Conservation (phyloP, 768 basidiomycete species). For the Russula sp. region DNA sequence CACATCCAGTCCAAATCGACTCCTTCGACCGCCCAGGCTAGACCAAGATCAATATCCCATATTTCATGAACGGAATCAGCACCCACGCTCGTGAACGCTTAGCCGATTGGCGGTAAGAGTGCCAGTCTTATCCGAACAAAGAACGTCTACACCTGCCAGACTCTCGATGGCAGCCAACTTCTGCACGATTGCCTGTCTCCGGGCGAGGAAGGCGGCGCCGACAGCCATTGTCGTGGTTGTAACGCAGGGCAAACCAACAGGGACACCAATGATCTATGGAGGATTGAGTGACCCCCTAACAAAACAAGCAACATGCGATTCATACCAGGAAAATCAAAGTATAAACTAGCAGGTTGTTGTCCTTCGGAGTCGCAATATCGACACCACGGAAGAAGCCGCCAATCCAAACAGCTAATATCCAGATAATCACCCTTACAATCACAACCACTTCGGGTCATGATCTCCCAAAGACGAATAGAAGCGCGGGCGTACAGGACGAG, state of each 20-base stretch:
- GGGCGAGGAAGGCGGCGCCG: conserved; percentile 39
- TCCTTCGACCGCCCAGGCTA: conserved; percentile 23
- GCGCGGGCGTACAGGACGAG: conserved; percentile 29
- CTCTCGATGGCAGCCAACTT: conserved; percentile 44
- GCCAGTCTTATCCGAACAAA: conserved; percentile 39
- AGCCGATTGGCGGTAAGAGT: conserved; percentile 45
- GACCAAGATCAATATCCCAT: not conserved
- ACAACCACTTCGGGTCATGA: not conserved
- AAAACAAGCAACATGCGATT: not conserved
- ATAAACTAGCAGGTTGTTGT: conserved; percentile 41
- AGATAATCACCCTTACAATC: conserved; percentile 31
- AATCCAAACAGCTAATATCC: conserved; percentile 39
- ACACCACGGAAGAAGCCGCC: conserved; percentile 36
- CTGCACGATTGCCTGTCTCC: conserved; percentile 40
- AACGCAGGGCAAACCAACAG: conserved; percentile 42
- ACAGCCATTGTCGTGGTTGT: conserved; percentile 37
- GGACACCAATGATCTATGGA: conserved; percentile 37
- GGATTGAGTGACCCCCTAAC: not conserved
- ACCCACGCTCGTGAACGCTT: conserved; percentile 34
- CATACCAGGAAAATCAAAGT: conserved; percentile 34
- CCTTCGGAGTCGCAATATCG: conserved; percentile 33
- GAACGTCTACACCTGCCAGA: conserved; percentile 43
- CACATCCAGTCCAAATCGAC: conserved; percentile 30
- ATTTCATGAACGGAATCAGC: not conserved
- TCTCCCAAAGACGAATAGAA: not conserved